Base-by-base conservation (phyloP, 176 grass and related monocot species). In the Luzula sylvatica region DNA sequence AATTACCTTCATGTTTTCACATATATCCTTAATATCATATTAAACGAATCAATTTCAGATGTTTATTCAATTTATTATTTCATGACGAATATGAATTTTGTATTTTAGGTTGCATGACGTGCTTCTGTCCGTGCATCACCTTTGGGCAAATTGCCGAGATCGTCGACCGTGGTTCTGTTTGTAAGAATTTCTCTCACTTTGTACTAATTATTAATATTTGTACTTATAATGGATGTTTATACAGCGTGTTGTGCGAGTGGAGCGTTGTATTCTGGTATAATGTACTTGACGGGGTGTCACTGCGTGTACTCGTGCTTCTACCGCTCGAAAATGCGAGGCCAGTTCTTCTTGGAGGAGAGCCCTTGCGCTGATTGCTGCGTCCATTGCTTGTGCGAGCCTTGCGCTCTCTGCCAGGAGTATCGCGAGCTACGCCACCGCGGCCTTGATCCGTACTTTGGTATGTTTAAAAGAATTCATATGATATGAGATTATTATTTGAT, bases 251-350 rank as follows among this genome's bases (percentile, higher is more conserved):
- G 78, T 1, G 61, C 73, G 0, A 82, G 69, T 64, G 73, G 83
- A 0, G 68, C 56, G 46, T 63, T 82, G 3, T 87, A 82, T 59
- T 3, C 68, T 61, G 73, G 48, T 25, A 24, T 87, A 46, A 32
- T 66, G 58, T 46, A 52, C 15, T 54, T 87, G 46, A 78, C 78
- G 0, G 52, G 78, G 0, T 87, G 77, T 67, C 69, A 87, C 7
- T 87, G 78, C 46, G 5, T 87, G 45, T 87, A 67, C 73, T 82
- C 83, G 41, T 87, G 83, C 74, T 82, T 82, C 73, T 87, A 87
- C 73, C 78, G 83, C 55, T 38, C 64, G 46, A 87, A 82, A 65
- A 58, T 87, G 64, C 65, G 83, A 23, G 57, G 78, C 0, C 69
- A 82, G 23, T 87, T 78, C 65, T 71, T 70, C 8, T 67, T 87